Conservation (phyloP, 352 stramenopile species). For the Stramenopiles sp. region DNA sequence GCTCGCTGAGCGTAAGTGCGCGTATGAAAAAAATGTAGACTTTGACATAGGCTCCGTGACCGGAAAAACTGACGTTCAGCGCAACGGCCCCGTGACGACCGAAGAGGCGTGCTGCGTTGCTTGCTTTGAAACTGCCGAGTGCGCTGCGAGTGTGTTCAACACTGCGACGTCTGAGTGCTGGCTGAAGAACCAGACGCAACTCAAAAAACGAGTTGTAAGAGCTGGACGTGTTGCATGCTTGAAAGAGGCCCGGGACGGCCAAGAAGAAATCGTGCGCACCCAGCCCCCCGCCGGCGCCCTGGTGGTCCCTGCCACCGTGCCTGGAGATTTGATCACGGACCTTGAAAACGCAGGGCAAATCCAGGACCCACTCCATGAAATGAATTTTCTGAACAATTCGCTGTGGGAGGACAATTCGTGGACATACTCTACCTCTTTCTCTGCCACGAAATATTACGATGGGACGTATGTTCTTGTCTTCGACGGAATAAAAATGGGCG, state of each 20-base stretch:
- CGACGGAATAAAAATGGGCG: constrained; percentile 5
- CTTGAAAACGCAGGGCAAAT: background rate
- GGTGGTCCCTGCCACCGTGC: background rate
- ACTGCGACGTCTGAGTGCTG: background rate
- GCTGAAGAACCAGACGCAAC: background rate
- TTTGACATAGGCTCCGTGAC: background rate
- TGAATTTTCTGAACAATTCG: background rate
- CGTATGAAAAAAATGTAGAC: background rate
- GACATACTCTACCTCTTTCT: background rate
- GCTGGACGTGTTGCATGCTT: background rate
- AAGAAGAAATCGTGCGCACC: background rate
- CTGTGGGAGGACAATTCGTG: background rate
- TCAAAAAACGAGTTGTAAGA: background rate
- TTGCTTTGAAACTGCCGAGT: background rate
- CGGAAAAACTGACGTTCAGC: background rate
- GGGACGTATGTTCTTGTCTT: background rate
- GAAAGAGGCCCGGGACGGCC: background rate
- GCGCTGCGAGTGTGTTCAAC: background rate
- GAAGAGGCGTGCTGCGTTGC: background rate
- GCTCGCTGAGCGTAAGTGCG: background rate
- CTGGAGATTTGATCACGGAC: constrained; percentile 6
- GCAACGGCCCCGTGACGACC: background rate
- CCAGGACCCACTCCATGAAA: background rate
- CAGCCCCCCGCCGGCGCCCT: background rate
- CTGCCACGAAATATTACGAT: background rate